These are phyloP conservation scores for Pinus tabuliformis DNA, from an alignment of 75 land plant species.

Conservation along the genomic window DNA sequence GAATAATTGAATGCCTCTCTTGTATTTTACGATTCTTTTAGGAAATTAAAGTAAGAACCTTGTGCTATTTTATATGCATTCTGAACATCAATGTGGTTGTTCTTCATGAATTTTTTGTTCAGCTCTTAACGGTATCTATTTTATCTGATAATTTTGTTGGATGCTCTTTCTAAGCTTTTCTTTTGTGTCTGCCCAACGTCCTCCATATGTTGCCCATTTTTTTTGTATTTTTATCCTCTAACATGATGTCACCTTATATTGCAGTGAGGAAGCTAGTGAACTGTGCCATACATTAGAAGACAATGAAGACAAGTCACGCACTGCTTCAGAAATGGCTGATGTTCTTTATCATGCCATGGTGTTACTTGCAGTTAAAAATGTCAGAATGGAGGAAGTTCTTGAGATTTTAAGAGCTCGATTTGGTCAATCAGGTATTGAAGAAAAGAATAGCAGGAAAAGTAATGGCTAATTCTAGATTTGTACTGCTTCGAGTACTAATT, in stretches of 20 bases:
- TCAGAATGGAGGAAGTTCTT: slow-evolving; percentile 79
- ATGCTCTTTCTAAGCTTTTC: not conserved
- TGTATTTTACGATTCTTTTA: not conserved
- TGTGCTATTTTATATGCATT: not conserved
- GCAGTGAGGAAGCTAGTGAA: slow-evolving; percentile 93
- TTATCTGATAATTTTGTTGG: not conserved
- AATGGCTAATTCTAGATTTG: not conserved
- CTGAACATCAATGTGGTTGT: not conserved
- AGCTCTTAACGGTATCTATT: not conserved
- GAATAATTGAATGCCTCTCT: not conserved
- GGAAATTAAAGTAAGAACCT: not conserved
- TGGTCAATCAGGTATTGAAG: slow-evolving; percentile 85
- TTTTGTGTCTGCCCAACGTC: not conserved
- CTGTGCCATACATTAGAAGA: slow-evolving; percentile 73
- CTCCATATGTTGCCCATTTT: no score
- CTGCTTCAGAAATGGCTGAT: slow-evolving; percentile 97
- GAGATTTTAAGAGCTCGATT: slow-evolving; percentile 69
- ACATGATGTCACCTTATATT: not conserved
- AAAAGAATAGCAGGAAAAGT: slow-evolving; percentile 60
- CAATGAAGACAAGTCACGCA: slow-evolving; percentile 64
- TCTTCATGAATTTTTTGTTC: not conserved
- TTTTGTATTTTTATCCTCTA: not conserved
- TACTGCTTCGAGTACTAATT: not conserved
- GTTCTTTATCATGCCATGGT: slow-evolving; percentile 93
- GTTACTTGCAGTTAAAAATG: slow-evolving; percentile 60